A percentile compares a stretch with the other conserved stretches of the same genome.
Conservation (phyloP, 2,329 filamentous ascomycete species). For the Aureobasidium vineae region DNA sequence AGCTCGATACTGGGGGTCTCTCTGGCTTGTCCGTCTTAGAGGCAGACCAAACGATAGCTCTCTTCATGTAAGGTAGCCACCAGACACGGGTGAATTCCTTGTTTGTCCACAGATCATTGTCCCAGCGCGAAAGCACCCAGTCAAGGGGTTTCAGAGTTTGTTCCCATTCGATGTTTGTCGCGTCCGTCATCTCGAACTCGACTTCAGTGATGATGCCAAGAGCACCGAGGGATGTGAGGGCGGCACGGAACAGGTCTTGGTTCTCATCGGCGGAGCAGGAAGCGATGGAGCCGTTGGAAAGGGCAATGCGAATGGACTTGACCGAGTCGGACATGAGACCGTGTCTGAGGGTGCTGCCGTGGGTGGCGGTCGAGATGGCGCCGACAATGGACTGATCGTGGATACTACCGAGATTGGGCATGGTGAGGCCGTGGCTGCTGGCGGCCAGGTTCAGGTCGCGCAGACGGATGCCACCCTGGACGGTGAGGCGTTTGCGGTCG, state of each 20-base stretch:
- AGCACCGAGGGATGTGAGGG: slow-evolving; percentile 81
- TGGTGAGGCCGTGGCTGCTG: slow-evolving; percentile 71
- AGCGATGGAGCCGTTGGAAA: slow-evolving; percentile 73
- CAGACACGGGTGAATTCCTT: slow-evolving; percentile 91
- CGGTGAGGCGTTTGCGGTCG: slow-evolving; percentile 64
- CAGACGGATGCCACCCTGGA: slow-evolving; percentile 87
- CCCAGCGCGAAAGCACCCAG: slow-evolving; percentile 69
- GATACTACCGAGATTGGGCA: slow-evolving; percentile 93
- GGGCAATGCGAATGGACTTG: slow-evolving; percentile 70
- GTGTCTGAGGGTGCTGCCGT: slow-evolving; percentile 81
- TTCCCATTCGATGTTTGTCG: slow-evolving; percentile 82
- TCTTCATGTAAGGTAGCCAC: slow-evolving; percentile 93
- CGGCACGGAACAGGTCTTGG: slow-evolving; percentile 79
- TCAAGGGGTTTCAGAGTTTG: slow-evolving; percentile 73
- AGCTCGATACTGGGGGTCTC: slow-evolving; percentile 62
- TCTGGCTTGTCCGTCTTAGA: slow-evolving; percentile 67
- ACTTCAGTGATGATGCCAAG: slow-evolving; percentile 89
- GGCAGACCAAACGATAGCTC: slow-evolving; percentile 88
- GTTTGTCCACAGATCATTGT: slow-evolving; percentile 71
- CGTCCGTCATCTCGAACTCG: slow-evolving; percentile 74
- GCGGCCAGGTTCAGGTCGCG: slow-evolving; percentile 70
- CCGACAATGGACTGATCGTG: slow-evolving; percentile 91
- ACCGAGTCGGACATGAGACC: slow-evolving; percentile 82
- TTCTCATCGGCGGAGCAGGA: slow-evolving; percentile 67
- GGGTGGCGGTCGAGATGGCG: slow-evolving; percentile 88